Conservation (phyloP, 2,329 filamentous ascomycete genomes). For the Ceratocystis cacaofunesta region DNA sequence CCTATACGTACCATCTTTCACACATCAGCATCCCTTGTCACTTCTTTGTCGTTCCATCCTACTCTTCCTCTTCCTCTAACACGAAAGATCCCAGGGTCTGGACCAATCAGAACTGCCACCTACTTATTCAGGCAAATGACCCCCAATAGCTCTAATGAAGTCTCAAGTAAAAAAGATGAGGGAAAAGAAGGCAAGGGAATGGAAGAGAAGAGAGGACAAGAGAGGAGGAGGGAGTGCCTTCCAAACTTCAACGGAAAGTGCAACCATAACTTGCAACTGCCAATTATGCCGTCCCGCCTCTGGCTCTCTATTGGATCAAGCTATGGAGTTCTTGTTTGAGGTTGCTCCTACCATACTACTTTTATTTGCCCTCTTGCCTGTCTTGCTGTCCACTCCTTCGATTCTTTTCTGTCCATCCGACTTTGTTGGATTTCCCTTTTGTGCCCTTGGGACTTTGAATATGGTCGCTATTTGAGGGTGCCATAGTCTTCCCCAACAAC, state of each 20-base stretch:
- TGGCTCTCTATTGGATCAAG: neutral
- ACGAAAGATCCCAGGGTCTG: neutral
- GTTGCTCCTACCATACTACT: neutral
- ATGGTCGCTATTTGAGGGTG: neutral
- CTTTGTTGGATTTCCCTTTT: neutral
- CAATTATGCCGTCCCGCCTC: neutral
- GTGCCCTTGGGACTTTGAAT: neutral
- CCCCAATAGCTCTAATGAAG: neutral
- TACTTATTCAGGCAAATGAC: neutral
- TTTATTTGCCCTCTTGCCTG: neutral
- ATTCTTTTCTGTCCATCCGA: neutral
- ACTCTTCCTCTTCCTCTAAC: conserved; percentile 1
- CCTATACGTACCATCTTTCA: neutral
- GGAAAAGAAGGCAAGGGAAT: neutral
- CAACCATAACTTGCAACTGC: neutral
- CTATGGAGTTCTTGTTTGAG: neutral
- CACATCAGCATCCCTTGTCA: neutral
- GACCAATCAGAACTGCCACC: neutral
- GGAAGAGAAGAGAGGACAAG: neutral
- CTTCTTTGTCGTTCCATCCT: conserved; percentile 2
- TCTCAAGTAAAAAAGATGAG: neutral
- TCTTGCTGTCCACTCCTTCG: neutral
- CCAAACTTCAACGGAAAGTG: neutral
- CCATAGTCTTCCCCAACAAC: neutral
- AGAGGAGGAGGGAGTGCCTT: neutral